phyloP scores from a whole-genome alignment of 805 yeast genomes.

The Jamesozyma gamospora region DNA sequence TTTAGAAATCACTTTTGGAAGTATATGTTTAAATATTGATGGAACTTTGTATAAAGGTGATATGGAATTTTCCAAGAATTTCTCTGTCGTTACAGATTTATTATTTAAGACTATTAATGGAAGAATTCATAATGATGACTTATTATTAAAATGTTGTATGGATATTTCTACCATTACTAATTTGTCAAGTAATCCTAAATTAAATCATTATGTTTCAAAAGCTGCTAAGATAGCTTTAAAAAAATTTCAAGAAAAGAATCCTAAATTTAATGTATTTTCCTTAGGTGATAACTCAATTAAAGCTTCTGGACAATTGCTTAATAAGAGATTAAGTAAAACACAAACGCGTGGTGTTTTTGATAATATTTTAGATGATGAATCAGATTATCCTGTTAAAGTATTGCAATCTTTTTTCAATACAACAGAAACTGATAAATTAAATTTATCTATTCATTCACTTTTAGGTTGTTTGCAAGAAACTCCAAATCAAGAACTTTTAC shows the following conservation, averaged over 20 bases:
- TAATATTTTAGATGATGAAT: slow-evolving; percentile 15
- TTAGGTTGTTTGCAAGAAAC: slow-evolving; percentile 34
- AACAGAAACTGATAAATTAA: slow-evolving; percentile 49
- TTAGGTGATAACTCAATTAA: slow-evolving; percentile 5
- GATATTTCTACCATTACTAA: slow-evolving; percentile 24
- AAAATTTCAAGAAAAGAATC: slow-evolving; percentile 23
- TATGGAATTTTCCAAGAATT: slow-evolving; percentile 40
- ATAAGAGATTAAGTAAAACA: slow-evolving; percentile 25
- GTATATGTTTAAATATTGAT: slow-evolving; percentile 45
- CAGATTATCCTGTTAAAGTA: slow-evolving; percentile 31
- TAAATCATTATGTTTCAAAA: slow-evolving; percentile 18
- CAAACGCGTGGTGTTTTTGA: slow-evolving; percentile 22
- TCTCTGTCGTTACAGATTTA: slow-evolving; percentile 30
- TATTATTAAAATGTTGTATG: slow-evolving; percentile 24
- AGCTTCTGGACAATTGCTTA: slow-evolving; percentile 7
- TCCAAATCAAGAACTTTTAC: slow-evolving; percentile 38
- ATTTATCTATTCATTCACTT: slow-evolving; percentile 44
- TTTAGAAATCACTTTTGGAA: slow-evolving; percentile 37
- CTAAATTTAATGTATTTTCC: slow-evolving; percentile 12
- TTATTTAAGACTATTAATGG: slow-evolving; percentile 23
- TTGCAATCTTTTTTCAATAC: slow-evolving; percentile 57
- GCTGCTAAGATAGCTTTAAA: slow-evolving; percentile 18
- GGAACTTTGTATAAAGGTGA: slow-evolving; percentile 60
- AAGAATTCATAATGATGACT: slow-evolving; percentile 21
- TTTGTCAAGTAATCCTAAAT: slow-evolving; percentile 22